Evolutionary conservation across 2,329 filamentous ascomycete genomes (phyloP).

Genomic region (Arthrobotrys sinensis): DNA sequence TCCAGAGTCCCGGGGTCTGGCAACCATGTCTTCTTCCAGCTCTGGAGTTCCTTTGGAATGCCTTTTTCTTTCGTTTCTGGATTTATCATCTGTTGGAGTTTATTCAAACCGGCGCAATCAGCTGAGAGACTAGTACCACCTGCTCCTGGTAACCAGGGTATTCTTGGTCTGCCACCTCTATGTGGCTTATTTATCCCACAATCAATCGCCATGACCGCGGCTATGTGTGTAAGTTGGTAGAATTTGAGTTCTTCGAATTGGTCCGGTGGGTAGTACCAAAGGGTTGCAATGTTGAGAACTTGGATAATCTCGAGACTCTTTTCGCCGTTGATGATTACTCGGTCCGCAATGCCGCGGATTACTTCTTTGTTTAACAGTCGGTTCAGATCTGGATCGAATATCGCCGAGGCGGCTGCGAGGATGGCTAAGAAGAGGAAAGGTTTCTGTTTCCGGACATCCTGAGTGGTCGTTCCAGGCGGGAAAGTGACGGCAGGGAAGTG

Average conservation of each 20-base stretch:
- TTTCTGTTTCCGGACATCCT: slow-evolving; percentile 62
- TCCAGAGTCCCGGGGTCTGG: slow-evolving; percentile 65
- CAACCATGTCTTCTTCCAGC: slow-evolving; percentile 51
- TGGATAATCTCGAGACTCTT: slow-evolving; percentile 65
- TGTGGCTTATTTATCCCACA: slow-evolving; percentile 62
- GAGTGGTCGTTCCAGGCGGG: slow-evolving; percentile 61
- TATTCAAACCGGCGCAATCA: slow-evolving; percentile 43
- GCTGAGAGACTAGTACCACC: neutral
- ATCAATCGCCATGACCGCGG: slow-evolving; percentile 64
- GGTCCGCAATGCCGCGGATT: slow-evolving; percentile 62
- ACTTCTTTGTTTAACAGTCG: slow-evolving; percentile 63
- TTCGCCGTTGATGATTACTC: slow-evolving; percentile 64
- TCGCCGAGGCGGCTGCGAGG: slow-evolving; percentile 63
- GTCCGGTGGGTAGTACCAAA: slow-evolving; percentile 65
- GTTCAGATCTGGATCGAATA: slow-evolving; percentile 61
- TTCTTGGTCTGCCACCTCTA: slow-evolving; percentile 36
- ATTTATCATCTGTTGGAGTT: slow-evolving; percentile 46
- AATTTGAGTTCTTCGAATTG: slow-evolving; percentile 64
- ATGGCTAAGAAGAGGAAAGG: slow-evolving; percentile 65
- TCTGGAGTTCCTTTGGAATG: slow-evolving; percentile 39
- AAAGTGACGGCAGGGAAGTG: slow-evolving; percentile 64
- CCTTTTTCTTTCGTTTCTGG: slow-evolving; percentile 36
- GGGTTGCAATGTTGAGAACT: slow-evolving; percentile 61
- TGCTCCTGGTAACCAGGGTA: slow-evolving; percentile 35
- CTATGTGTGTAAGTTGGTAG: slow-evolving; percentile 64